Evolutionary conservation across 2,329 filamentous ascomycete species (phyloP), one percentile per base, ranked within the genome.

Genomic region (Diaporthe australafricana): DNA sequence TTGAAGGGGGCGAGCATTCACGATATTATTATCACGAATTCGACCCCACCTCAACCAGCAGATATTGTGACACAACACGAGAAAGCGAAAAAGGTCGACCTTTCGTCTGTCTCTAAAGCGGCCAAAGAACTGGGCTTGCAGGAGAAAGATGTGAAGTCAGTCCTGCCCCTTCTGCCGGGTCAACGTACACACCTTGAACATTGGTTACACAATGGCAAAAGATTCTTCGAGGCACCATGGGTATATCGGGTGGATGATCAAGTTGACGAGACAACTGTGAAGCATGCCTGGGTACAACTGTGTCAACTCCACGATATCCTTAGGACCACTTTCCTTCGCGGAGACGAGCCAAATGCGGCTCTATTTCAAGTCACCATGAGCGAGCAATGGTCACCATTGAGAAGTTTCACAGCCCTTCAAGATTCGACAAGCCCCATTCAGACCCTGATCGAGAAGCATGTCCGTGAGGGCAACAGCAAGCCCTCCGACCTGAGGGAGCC

Each of bases 141-240:
- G 1, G 42, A 60, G 17, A 42, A 53, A 1, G 32, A 47, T 38
- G 70, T 77, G 38, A 70, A 73, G 55, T 75, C 74, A 1, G 70
- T 77, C 12, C 50, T 69, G 8, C 75, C 76, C 0, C 70, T 67
- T 22, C 74, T 77, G 1, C 16, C 76, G 17, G 76, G 76, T 11
- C 76, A 77, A 63, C 74, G 73, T n/a, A 69, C 53, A 11, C 69
- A 69, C 16, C 67, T 77, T 45, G 48, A 75, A 65, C 74, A 76
- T 35, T 77, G 76, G 76, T 32, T 77, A 22, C 63, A 74, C 71
- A 74, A 71, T 48, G 76, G 76, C 20, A 76, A 74, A 70, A 71
- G 76, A n/a, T 77, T 77, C 72, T 76, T 77, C 32, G 76, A 77
- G 48, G 74, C 76, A 9, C 76, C 76, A 3, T 77, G 76, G 76